Conservation (phyloP, 352 stramenopile species). For the Aphanomyces astaci region DNA sequence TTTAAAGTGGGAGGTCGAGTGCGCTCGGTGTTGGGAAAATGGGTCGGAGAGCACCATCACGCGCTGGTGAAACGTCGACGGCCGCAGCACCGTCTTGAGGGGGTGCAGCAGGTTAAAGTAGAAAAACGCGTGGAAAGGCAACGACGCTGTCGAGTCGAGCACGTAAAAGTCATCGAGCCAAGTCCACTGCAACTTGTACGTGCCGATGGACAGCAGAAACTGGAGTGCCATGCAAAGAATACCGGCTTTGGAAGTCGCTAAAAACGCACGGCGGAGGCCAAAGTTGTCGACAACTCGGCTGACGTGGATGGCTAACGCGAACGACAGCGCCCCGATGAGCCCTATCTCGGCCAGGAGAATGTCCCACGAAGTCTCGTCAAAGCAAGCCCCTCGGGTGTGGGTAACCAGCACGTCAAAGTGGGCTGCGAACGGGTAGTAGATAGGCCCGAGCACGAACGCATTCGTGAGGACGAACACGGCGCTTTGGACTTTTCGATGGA, state of each 20-base stretch:
- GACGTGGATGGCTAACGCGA: background rate
- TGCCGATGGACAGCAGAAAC: background rate
- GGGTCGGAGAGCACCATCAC: background rate
- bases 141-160: background rate
- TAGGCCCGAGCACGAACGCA: background rate
- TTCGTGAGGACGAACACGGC: background rate
- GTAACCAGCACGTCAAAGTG: background rate
- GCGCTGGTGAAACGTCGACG: background rate
- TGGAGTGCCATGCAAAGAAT: background rate
- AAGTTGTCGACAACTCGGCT: constrained; percentile 9
- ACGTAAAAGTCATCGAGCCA: background rate
- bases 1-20: background rate
- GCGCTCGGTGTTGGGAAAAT: background rate
- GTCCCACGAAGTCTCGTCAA: background rate
- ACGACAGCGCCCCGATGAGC: background rate
- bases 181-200: background rate
- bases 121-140: background rate
- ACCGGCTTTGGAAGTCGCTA: background rate
- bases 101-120: background rate
- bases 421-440: background rate
- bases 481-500: background rate
- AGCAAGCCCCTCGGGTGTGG: background rate
- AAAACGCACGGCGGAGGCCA: background rate
- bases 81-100: background rate
- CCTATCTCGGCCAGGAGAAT: background rate